Conservation (phyloP, 805 yeast species). For the Cyberlindnera lachancei region DNA sequence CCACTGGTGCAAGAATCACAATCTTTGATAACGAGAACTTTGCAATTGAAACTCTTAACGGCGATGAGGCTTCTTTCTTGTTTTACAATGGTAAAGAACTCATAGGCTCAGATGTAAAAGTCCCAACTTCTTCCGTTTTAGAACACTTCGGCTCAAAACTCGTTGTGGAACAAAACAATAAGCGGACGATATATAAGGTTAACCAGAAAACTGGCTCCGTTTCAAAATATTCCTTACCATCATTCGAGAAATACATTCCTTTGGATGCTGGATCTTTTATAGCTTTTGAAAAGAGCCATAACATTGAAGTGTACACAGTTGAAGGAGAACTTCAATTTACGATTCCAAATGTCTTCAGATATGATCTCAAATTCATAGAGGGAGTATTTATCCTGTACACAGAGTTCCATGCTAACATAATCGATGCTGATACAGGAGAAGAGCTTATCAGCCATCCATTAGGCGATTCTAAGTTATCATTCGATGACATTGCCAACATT, state of each 20-base stretch:
- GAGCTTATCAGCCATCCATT: slow-evolving; percentile 16
- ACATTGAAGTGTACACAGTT: slow-evolving; percentile 13
- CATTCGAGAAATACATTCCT: slow-evolving; percentile 10
- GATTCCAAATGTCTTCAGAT: slow-evolving; percentile 18
- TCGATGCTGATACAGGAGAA: slow-evolving; percentile 20
- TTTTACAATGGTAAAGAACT: slow-evolving; percentile 12
- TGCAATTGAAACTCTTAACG: slow-evolving; percentile 5
- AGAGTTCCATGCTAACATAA: slow-evolving; percentile 15
- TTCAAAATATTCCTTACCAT: slow-evolving; percentile 6
- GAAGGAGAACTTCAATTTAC: slow-evolving; percentile 11
- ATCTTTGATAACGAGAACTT: slow-evolving; percentile 14
- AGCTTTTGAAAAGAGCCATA: slow-evolving; percentile 16
- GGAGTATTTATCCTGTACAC: slow-evolving; percentile 16
- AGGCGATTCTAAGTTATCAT: slow-evolving; percentile 9
- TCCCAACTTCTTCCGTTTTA: slow-evolving; percentile 9
- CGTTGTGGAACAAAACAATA: slow-evolving; percentile 6
- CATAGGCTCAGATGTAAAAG: slow-evolving; percentile 5
- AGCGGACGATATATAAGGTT: slow-evolving; percentile 8
- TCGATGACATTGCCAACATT: slow-evolving; percentile 6
- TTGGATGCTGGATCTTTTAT: slow-evolving; percentile 13
- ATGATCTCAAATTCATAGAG: slow-evolving; percentile 11
- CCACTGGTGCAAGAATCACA: slow-evolving; percentile 5
- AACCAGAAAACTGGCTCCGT: slow-evolving; percentile 8
- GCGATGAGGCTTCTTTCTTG: slow-evolving; percentile 4
- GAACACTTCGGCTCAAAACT: slow-evolving; percentile 20